A percentile compares a stretch with the other conserved stretches of the same genome.
Evolutionary conservation across 2,329 filamentous ascomycete species (phyloP).

Genomic region (Penicillium aurantiogriseum): DNA sequence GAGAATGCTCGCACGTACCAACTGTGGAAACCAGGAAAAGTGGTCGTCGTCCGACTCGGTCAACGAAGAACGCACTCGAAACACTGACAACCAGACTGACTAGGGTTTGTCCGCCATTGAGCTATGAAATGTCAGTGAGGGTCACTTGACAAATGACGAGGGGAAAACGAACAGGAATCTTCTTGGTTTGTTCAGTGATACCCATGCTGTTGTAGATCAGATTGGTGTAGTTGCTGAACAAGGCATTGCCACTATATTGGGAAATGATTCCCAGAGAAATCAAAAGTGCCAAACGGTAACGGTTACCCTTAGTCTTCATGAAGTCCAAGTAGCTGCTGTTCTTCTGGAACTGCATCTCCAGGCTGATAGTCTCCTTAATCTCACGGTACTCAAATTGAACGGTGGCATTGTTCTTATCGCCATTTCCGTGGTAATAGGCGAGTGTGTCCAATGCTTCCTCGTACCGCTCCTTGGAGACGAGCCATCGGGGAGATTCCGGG

Average conservation of each 20-base stretch:
- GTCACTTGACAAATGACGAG: not conserved
- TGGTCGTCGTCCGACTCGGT: slow-evolving; percentile 56
- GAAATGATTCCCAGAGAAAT: slow-evolving; percentile 65
- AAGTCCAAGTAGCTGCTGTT: slow-evolving; percentile 60
- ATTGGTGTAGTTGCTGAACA: slow-evolving; percentile 67
- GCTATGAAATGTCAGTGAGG: slow-evolving; percentile 32
- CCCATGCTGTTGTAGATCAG: slow-evolving; percentile 62
- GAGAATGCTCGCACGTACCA: slow-evolving; percentile 15
- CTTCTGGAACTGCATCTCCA: slow-evolving; percentile 54
- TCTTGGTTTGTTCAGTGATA: slow-evolving; percentile 57
- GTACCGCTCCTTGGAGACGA: slow-evolving; percentile 62
- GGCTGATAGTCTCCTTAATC: slow-evolving; percentile 62
- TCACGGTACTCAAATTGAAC: slow-evolving; percentile 67
- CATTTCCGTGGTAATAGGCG: slow-evolving; percentile 63
- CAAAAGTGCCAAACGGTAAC: slow-evolving; percentile 62
- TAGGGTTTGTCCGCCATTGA: slow-evolving; percentile 59
- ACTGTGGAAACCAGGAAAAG: slow-evolving; percentile 51
- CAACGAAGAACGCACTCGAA: slow-evolving; percentile 55
- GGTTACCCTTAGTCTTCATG: slow-evolving; percentile 61
- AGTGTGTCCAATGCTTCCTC: slow-evolving; percentile 63
- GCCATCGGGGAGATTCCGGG: slow-evolving; percentile 67
- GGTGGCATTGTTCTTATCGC: slow-evolving; percentile 56
- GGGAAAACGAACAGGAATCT: slow-evolving; percentile 49
- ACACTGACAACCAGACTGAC: slow-evolving; percentile 60
- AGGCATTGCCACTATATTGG: slow-evolving; percentile 66